phyloP scores from a whole-genome alignment of 257 asterid genomes.

The Solanum appendiculatum region DNA sequence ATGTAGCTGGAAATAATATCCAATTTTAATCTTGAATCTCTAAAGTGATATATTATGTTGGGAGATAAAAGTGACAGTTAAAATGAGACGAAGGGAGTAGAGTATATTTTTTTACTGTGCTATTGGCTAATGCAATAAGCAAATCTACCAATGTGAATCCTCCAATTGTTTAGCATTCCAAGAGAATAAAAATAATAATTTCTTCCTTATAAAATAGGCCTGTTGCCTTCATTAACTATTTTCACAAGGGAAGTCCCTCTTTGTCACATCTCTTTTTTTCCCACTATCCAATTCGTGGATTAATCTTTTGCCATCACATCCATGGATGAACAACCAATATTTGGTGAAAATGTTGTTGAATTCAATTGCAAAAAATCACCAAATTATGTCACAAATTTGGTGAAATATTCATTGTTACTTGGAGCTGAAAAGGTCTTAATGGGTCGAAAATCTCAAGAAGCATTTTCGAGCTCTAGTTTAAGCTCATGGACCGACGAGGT shows the following conservation, averaged over 20 bases:
- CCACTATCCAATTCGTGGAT: not conserved
- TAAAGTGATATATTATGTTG: not conserved
- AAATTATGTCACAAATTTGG: conserved; percentile 5
- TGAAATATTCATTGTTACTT: conserved; percentile 16
- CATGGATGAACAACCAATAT: conserved; percentile 27
- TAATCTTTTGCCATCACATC: conserved; percentile 6
- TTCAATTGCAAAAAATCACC: not conserved
- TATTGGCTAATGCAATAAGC: not conserved
- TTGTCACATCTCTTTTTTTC: not conserved
- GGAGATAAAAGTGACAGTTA: not conserved
- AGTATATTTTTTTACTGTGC: not conserved
- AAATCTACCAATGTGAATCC: not conserved
- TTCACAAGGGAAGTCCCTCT: conserved; percentile 3
- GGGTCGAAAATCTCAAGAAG: conserved; percentile 17
- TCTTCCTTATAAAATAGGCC: conserved; percentile 15
- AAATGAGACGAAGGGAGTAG: not conserved
- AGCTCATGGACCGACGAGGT: not conserved
- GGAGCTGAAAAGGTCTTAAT: conserved; percentile 47
- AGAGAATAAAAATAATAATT: not conserved
- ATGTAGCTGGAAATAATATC: too few relatives aligned
- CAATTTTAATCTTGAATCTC: not conserved
- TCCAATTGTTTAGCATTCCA: conserved; percentile 32
- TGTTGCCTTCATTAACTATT: not conserved
- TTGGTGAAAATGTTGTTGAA: not conserved
- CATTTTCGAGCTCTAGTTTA: not conserved